Base-by-base conservation (phyloP, 1,139 yeast species). In the Hanseniaspora gamundiae region DNA sequence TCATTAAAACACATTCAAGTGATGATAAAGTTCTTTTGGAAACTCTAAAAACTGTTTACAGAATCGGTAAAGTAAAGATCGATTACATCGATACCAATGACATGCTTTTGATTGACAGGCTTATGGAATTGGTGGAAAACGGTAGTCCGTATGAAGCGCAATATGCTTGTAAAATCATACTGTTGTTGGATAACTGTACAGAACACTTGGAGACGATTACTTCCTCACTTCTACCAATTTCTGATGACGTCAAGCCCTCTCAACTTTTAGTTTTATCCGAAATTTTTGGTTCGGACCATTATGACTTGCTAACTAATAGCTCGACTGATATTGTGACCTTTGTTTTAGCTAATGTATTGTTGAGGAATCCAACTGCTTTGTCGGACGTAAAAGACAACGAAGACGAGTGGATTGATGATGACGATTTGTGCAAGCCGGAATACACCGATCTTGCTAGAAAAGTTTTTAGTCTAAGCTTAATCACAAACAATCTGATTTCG, bases 101-200 rank as follows among this genome's bases (percentile, higher is more conserved):
- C 38, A 47, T 53, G 0, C 56, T 55, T 8, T 76, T 76, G 49
- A 53, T 62, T 10, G 69, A 67, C 9, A 59, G 62, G 10, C 56
- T 80, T 42, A 64, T 67, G 41, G 58, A 61, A 1, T 61, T 79
- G 31, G 73, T 83, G 0, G 48, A 66, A 0, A 53, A 56, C 2
- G 93, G 93, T 0, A 61, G 73, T 1, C 76, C 85, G 1, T 49
- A 56, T 11, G 86, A 81, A 52, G 82, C 91, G 0, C 76, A 72
- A 53, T 83, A 79, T 57, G 72, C 88, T 0, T 65, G 78, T 9
- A 78, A 76, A 54, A 65, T 82, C 8, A 53, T 84, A n/a, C 69
- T 74, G 2, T 62, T 74, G 28, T 64, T 73, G 26, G 61, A 67
- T 1, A 64, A 65, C 39, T 68, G 69, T 35, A 74, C 70, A 33